Evolutionary conservation across 139 green algal species (phyloP), one percentile per base, ranked within the genome.

Genomic region (Eudorina sp.): DNA sequence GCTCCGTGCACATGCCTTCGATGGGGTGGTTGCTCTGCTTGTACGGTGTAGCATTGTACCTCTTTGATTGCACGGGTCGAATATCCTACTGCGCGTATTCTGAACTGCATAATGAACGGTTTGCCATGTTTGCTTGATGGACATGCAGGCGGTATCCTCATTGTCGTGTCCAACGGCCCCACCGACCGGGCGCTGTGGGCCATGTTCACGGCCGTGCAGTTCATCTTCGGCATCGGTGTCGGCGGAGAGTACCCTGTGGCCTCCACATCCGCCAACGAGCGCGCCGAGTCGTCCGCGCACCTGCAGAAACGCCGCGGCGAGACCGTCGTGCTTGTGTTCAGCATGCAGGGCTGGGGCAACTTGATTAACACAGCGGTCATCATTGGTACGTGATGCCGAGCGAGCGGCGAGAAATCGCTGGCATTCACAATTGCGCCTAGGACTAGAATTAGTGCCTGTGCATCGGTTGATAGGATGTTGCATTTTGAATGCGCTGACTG

Each of bases 181-280:
- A 88, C 19, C 46, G 82, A 88, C 46, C 36, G 38, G 9, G 66
- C 66, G 1, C 48, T 88, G 34, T 88, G 64, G 66, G 66, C 66
- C 27, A 88, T 88, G 82, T 88, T 88, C 64, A 80, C 66, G 5
- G 66, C 66, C 23, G 82, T 88, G 46, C 82, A 88, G 48, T 88
- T 88, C 68, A 80, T 88, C 68, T 94, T 93, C 38, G 92, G 92
- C 31, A 93, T 94, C 86, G 92, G 92, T 79, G 92, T 94, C 83
- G 92, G 92, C 73, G 89, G 92, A 21, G 92, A 97, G 85, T 98
- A 98, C 90, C 96, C 96, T 14, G 93, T 97, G 80, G 96, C 96
- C 38, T 94, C 94, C 31, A 89, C 85, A 34, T 97, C 94, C 34
- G 96, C 96, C 53, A 93, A 93, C 83, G 96, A 98, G 93, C 93